phyloP scores from a whole-genome alignment of 164 flowering plant genomes.

The Vitis riparia region DNA sequence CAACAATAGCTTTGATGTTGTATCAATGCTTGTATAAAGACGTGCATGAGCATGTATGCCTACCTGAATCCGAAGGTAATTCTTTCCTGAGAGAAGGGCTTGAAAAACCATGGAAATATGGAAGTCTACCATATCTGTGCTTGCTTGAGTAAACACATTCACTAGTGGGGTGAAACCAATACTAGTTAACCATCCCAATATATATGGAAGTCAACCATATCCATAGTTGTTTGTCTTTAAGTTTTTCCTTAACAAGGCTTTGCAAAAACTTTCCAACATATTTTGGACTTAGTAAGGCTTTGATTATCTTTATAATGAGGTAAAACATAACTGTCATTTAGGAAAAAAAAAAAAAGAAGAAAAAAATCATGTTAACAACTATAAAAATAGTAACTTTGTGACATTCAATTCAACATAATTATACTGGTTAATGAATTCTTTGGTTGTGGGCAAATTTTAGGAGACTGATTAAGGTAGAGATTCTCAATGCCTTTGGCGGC shows the following conservation, averaged over 20 bases:
- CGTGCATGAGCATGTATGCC: not conserved
- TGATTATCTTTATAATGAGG: slow-evolving; percentile 10
- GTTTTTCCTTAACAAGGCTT: slow-evolving; percentile 23
- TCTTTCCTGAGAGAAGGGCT: not conserved
- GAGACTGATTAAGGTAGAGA: slow-evolving; percentile 30
- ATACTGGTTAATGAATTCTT: not conserved
- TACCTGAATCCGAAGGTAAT: slow-evolving; percentile 50
- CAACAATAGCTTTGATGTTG: too few species aligned
- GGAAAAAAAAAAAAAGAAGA: not conserved
- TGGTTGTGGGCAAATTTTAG: slow-evolving; percentile 33
- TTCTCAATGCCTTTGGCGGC: slow-evolving; percentile 34
- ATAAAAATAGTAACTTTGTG: not conserved
- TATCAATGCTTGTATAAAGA: too few species aligned
- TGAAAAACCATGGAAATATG: too few species aligned
- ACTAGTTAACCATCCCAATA: slow-evolving; percentile 35
- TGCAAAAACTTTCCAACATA: slow-evolving; percentile 38
- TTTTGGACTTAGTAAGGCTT: slow-evolving; percentile 17
- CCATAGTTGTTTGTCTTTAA: slow-evolving; percentile 21
- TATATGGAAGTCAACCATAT: too few species aligned
- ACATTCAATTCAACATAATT: too few species aligned
- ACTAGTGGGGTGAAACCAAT: slow-evolving; percentile 29
- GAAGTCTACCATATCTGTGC: slow-evolving; percentile 4
- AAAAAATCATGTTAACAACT: not conserved
- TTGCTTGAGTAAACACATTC: slow-evolving; percentile 26
- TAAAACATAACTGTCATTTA: too few species aligned